Base-by-base conservation (phyloP, 805 yeast species). In the Lachancea sp. region DNA sequence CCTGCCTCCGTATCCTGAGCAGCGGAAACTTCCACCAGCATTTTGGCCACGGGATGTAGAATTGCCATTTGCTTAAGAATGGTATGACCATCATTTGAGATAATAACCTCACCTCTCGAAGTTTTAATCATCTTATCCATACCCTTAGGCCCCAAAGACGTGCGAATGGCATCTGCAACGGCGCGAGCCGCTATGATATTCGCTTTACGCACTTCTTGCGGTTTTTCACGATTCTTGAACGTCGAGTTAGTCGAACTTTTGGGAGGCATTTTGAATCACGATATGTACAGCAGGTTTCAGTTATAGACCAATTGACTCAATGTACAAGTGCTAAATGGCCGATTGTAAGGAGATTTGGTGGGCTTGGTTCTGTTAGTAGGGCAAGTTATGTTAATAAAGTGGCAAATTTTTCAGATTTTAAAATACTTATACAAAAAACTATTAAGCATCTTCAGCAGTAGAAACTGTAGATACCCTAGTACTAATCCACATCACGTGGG, bases 1-100 rank as follows among this genome's bases (percentile, higher is more conserved):
- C 99, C 99, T n/a, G 97, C 98, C 64, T 89, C 99, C 28, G 89
- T 83, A 55, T 92, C 99, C 67, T 92, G 99, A 1, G 98, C 97
- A 30, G 89, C 96, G 45, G 95, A 83, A 20, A 92, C 85, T 60
- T 92, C 97, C 33, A 92, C 98, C n/a, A 78, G 70, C 97, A 92
- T 92, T 58, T 88, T 83, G 1, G 98, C 98, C 2, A 96, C 99
- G 2, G 99, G 99, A 61, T 92, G 98, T 60, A 92, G 74, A 37
- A 92, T 95, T 1, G 98, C 97, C 97, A 92, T 92, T 63, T 92
- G 97, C 55, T 85, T 80, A 52, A 90, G 70, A 52, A 92, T 92
- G 3, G 99, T 92, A 64, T 94, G 97, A 24, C 99, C 99, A 66
- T 92, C 99, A 63, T 92, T 92, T 48, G 97, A 88, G 52, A 92